These are phyloP conservation scores for Taxillus chinensis DNA, from an alignment of 164 flowering plant species.

Conservation along the genomic window DNA sequence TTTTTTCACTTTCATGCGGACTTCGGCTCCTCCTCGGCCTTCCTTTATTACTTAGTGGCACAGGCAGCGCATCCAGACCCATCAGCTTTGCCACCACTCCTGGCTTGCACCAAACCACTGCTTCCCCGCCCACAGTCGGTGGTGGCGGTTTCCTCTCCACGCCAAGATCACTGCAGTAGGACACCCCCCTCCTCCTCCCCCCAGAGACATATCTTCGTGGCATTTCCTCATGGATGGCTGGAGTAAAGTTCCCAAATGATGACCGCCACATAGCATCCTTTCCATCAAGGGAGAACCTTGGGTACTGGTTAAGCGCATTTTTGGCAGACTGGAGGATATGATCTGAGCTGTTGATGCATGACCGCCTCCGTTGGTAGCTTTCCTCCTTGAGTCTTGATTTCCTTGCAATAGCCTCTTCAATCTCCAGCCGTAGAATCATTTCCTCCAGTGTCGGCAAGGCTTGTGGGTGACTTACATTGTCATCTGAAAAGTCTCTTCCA, in stretches of 20 bases:
- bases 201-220: slow-evolving; percentile 14
- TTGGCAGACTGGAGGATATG: slow-evolving; percentile 58
- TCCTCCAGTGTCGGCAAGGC: slow-evolving; percentile 60
- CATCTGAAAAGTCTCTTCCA: not conserved
- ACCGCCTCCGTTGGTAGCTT: slow-evolving; percentile 36
- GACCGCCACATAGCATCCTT: slow-evolving; percentile 79
- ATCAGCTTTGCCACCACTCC: slow-evolving; percentile 82
- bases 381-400: slow-evolving; percentile 18
- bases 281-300: slow-evolving; percentile 86
- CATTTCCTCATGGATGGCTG: slow-evolving; percentile 12
- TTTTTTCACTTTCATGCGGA: too few relatives aligned
- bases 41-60: slow-evolving; percentile 24
- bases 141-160: slow-evolving; percentile 27
- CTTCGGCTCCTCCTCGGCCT: slow-evolving; percentile 9
- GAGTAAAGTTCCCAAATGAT: slow-evolving; percentile 33
- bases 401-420: slow-evolving; percentile 58
- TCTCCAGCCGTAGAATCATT: slow-evolving; percentile 67
- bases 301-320: slow-evolving; percentile 87
- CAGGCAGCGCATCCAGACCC: slow-evolving; percentile 87
- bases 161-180: slow-evolving; percentile 10
- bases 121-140: slow-evolving; percentile 44
- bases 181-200: slow-evolving; percentile 12
- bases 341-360: slow-evolving; percentile 77
- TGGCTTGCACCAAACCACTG: slow-evolving; percentile 80
- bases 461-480: not conserved